Evolutionary conservation across 192 early-diverging fungal genomes (phyloP), one percentile per base, ranked within the genome.

Genomic region (Anaeromyces robustus): DNA sequence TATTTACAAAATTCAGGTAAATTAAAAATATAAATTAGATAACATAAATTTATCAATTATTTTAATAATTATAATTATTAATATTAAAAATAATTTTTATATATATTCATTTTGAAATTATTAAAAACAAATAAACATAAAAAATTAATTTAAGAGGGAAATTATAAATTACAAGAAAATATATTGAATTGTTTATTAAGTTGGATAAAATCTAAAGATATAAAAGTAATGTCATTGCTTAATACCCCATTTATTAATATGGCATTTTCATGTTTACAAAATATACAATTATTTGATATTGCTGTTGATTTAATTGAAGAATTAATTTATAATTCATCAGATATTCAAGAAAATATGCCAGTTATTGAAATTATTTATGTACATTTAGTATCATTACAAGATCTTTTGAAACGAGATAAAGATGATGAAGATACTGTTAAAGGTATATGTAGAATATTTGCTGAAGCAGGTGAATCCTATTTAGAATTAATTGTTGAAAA

Each of bases 401-500:
- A 80, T 13, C 29, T 77, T 34, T 81, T 91, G 41, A 84, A 89
- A 28, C 84, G 83, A 13, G 85, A 85, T n/a, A 88, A 90, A 7
- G 94, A 96, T 30, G 95, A 96, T 83, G 89, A 89, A 28, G 96
- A 96, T 77, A 87, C 88, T 34, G 85, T 95, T 34, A 91, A 95
- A 32, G 95, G 92, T 12, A 90, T 93, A 79, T 95, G 94, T 83
- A 90, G 93, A 14, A 93, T 99, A 29, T 95, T 96, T 84, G 90
- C 94, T 5, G 92, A 96, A 82, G 96, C 96, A 2, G 96, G 95
- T 77, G 96, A 97, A 84, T 90, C 94, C 29, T 97, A 94, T 86
- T 81, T 95, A 29, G 85, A 85, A 14, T 88, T 95, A 32, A 92
- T 98, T 31, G 89, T 92, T 30, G 84, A 83, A 26, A 89, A 93